Evolutionary conservation across 352 stramenopile genomes (phyloP), one percentile per base, ranked within the genome.

Genomic region (Globisporangium cystogenes): DNA sequence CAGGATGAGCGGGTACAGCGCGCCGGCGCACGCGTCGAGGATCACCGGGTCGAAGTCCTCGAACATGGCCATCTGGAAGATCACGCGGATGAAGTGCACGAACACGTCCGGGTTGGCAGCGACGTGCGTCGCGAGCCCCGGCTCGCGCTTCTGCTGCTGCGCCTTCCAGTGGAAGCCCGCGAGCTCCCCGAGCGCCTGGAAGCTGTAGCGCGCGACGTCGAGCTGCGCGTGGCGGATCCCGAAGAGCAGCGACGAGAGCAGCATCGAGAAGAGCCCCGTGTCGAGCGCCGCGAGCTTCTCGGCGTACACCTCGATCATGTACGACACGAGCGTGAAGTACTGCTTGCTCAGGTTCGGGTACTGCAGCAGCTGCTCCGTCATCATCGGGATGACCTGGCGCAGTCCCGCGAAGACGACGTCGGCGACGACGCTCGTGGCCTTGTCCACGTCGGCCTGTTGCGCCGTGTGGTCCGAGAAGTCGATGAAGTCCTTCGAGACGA

Each of bases 351-450:
- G 65, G 26, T 62, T 78, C 10, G 86, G 84, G 51, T 95, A 96
- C 37, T 92, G 74, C 45, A 96, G 64, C 52, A 96, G 61, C 52
- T 84, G 72, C 51, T 96, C 81, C 7, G 87, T 96, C 85, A 96
- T 96, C 24, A 96, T 74, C 18, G 87, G 86, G 39, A 96, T 86
- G 31, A 96, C 79, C 47, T 89, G 78, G 24, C 82, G 84, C 24
- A 96, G 57, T 0, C 86, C 87, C 3, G 84, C 82, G 62, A 96
- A 96, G 1, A 96, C 87, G 1, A 96, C 86, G 23, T 96, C 85
- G 4, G 85, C 76, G 12, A 95, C 84, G 27, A 90, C 68, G 44
- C 68, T 74, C 35, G 75, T 82, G 27, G 78, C 79, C 20, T 70
- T 64, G n/a, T 69, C 78, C 16, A 80, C 69, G 15, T 87, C 76